Evolutionary conservation across 176 grass and related monocot genomes (phyloP), one percentile per base, ranked within the genome.

Genomic region (Zea luxurians): DNA sequence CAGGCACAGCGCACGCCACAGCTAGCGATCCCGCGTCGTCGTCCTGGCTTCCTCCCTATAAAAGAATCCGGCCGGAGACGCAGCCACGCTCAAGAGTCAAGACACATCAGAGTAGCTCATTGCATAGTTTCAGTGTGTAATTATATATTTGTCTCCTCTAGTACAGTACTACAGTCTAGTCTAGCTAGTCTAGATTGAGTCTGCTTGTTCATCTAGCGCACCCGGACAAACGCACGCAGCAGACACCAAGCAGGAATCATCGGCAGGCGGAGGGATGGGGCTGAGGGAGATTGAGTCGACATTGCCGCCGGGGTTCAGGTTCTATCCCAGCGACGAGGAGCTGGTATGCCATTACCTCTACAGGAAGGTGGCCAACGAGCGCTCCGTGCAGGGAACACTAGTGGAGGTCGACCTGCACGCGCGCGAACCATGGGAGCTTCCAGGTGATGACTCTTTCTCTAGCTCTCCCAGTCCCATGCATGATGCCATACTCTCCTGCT

Each of bases 261-360:
- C 20, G 3, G 20, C 15, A 54, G 43, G 37, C 52, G 62, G 16
- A 3, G 66, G 21, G 63, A 94, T 97, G 91, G 91, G 85, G 62
- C 55, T 98, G 82, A 86, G 91, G 74, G 91, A 86, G 74, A 85
- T 98, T n/a, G 89, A 98, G 82, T 94, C 91, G 2, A 89, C 85
- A 82, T 91, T 98, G 66, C 95, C 95, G 17, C 95, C 95, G 44
- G 95, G 95, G 18, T 98, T 98, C 88, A 89, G 95, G 80, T 98
- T 98, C 90, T 94, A 90, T 70, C 95, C 95, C 3, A 98, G 87
- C 70, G 95, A 98, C 81, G 91, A 94, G 77, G 95, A 98, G 88
- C 76, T 98, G 13, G 95, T 98, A 40, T 98, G 95, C 85, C 89
- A 98, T 78, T 98, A 94, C 72, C 90, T 98, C 66, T 79, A 87